Base-by-base conservation (phyloP, 2,329 filamentous ascomycete species). In the Ramichloridium luteum region DNA sequence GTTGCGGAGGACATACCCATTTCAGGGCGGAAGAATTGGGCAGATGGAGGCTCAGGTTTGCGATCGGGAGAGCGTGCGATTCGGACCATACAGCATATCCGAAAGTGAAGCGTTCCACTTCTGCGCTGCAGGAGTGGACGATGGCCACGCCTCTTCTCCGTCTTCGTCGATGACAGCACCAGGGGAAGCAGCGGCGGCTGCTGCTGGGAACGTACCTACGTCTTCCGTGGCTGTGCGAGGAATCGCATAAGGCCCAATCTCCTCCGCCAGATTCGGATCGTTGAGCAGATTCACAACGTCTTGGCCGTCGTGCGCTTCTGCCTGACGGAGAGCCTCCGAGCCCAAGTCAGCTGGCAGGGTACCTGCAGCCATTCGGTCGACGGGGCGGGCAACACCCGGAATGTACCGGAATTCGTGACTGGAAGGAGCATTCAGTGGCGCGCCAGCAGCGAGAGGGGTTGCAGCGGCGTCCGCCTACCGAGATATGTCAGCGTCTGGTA, bases 201-300 rank as follows among this genome's bases (percentile, higher is more conserved):
- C 31, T 22, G 18, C 30, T 35, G 25, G 22, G 29, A 36, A 46
- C 47, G 31, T 40, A 50, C 47, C 47, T 29, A 46, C 39, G 26
- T 50, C 47, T 26, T 47, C 45, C 11, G 32, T 42, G 9, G 40
- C 16, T 18, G 37, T 40, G 13, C 40, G 39, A 8, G 29, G 35
- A 13, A 43, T 31, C n/a, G n/a, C 20, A n/a, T 23, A 23, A 8
- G 20, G 20, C 8, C 20, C 20, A 23, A 23, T 23, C 20, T 23
- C 20, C 20, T 23, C 20, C n/a, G 20, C 20, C 20, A 23, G n/a
- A 10, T 29, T 32, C 3, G 43, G 39, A 27, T 44, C 34, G 25
- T 48, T 49, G 9, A 56, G 40, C 22, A 55, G 38, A 39, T 51
- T 41, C 10, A 54, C 49, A 9, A 56, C 53, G 3, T 46, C 51